These are phyloP conservation scores for Backusella mclennaniae DNA, from an alignment of 192 early-diverging fungal species.

Conservation along the genomic window DNA sequence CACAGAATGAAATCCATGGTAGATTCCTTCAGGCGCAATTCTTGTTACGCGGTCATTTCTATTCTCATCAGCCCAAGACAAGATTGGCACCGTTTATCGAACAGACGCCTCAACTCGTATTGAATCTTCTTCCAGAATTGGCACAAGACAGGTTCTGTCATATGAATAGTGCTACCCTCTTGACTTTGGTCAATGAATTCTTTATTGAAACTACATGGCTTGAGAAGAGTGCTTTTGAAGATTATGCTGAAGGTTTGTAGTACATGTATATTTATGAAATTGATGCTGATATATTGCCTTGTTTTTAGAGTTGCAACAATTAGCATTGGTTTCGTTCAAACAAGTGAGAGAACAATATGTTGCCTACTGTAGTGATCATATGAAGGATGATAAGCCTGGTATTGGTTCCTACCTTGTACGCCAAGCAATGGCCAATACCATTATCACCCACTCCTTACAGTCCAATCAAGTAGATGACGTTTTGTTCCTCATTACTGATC, in stretches of 20 bases:
- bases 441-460: conserved; percentile 27
- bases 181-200: conserved; percentile 52
- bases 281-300: neutral
- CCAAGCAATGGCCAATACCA: conserved; percentile 37
- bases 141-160: conserved; percentile 38
- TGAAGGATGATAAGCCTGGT: neutral
- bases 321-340: neutral
- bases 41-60: conserved; percentile 65
- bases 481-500: conserved; percentile 43
- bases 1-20: conserved; percentile 79
- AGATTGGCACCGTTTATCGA: conserved; percentile 37
- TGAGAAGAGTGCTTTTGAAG: neutral
- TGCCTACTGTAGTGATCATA: neutral
- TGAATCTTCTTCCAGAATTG: conserved; percentile 36
- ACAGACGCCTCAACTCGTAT: conserved; percentile 40
- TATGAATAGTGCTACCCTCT: conserved; percentile 47
- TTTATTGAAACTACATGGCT: conserved; percentile 43
- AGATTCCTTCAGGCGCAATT: conserved; percentile 68
- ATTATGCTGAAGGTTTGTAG: conserved; percentile 32
- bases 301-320: neutral
- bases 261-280: neutral
- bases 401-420: conserved; percentile 44
- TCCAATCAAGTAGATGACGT: conserved; percentile 26
- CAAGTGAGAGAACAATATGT: conserved; percentile 6
- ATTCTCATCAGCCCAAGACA: conserved; percentile 37